Conservation (phyloP, 345 rosid genomes). For the Acer yangbiense region DNA sequence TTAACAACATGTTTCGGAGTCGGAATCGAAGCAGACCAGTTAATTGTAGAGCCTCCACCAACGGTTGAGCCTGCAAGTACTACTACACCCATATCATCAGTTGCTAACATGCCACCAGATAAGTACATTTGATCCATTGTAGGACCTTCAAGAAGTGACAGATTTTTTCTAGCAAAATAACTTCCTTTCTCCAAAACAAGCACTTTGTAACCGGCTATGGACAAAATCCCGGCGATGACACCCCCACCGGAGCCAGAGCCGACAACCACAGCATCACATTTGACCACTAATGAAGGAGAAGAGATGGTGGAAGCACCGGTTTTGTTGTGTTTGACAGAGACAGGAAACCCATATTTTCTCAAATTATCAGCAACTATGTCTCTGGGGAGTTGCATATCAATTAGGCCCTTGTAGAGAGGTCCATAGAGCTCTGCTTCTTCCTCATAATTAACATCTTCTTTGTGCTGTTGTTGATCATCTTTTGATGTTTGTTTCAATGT, state of each 20-base stretch:
- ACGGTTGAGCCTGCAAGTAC: conserved; percentile 82
- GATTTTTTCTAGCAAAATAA: conserved; percentile 63
- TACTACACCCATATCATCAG: conserved; percentile 52
- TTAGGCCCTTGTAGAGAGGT: conserved; percentile 59
- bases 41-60: conserved; percentile 83
- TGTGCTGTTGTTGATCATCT: neutral
- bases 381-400: conserved; percentile 49
- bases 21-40: conserved; percentile 82
- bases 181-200: conserved; percentile 78
- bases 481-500: conserved; percentile 12
- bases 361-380: conserved; percentile 46
- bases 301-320: conserved; percentile 7
- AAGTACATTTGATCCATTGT: conserved; percentile 77
- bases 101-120: conserved; percentile 55
- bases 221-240: conserved; percentile 72
- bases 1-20: conserved; percentile 76
- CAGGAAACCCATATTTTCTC: conserved; percentile 43
- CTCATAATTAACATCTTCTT: conserved; percentile 10
- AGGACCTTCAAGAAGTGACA: conserved; percentile 75
- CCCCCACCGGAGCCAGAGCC: conserved; percentile 91
- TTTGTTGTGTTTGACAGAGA: conserved; percentile 26
- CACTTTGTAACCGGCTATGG: conserved; percentile 75
- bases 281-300: conserved; percentile 47
- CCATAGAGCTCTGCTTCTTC: conserved; percentile 47
- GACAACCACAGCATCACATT: conserved; percentile 78